Conservation (phyloP, 164 flowering plant species). For the Vitis riparia region DNA sequence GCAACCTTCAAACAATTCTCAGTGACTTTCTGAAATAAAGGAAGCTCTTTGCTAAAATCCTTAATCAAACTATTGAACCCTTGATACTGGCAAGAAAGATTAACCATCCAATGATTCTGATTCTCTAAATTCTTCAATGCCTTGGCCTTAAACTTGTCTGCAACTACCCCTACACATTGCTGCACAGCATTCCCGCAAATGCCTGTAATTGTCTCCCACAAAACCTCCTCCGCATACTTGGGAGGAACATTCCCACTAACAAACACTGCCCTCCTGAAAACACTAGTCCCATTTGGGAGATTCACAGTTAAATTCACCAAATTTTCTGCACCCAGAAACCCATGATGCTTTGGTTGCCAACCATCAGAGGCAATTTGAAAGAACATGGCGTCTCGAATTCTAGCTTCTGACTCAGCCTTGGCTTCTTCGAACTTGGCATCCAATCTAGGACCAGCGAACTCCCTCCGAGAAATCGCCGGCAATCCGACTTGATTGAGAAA, state of each 20-base stretch:
- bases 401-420: constrained; percentile 65
- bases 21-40: constrained; percentile 52
- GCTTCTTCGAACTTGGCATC: constrained; percentile 73
- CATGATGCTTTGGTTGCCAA: constrained; percentile 51
- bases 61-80: constrained; percentile 72
- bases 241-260: constrained; percentile 60
- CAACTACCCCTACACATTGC: constrained; percentile 81
- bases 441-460: constrained; percentile 57
- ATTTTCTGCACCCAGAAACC: constrained; percentile 40
- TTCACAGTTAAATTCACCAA: constrained; percentile 78
- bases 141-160: constrained; percentile 72
- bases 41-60: constrained; percentile 73
- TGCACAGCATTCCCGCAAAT: constrained; percentile 58
- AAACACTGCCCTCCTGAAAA: constrained; percentile 75
- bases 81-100: constrained; percentile 78
- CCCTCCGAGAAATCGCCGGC: constrained; percentile 57
- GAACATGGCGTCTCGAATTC: constrained; percentile 86
- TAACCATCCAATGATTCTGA: constrained; percentile 91
- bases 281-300: constrained; percentile 90
- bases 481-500: constrained; percentile 85
- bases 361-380: constrained; percentile 87
- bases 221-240: constrained; percentile 79
- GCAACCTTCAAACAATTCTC: constrained; percentile 67
- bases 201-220: constrained; percentile 67
- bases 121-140: constrained; percentile 80